Evolutionary conservation across 1,139 yeast genomes (phyloP), one percentile per base, ranked within the genome.

Genomic region (Nakaseomyces nivariensis): DNA sequence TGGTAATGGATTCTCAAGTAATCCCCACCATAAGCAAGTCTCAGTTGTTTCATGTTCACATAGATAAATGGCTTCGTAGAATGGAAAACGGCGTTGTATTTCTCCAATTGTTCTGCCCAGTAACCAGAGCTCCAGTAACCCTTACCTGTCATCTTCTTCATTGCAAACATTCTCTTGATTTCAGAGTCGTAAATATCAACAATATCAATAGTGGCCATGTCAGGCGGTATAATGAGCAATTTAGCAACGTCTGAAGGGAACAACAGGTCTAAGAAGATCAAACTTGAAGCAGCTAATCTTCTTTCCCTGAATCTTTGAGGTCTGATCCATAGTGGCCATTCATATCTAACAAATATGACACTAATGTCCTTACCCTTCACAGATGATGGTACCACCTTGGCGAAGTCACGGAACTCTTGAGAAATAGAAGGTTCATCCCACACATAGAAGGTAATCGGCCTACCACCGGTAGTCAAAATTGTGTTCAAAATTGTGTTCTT

Each of bases 91-190:
- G 72, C 68, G 1, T 69, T 67, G 31, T 78, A 76, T 36, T 77
- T 81, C 36, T 77, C 75, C 43, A 90, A 69, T 31, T 78, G 76
- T 4, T 74, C 73, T 51, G 78, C 70, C 98, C 98, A 92, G 65
- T 88, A 92, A 0, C 97, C 97, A 55, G 79, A 78, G 60, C 88
- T 84, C 98, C 98, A 92, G 69, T 92, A 92, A 51, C 95, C 72
- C 64, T 76, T 85, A 0, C 94, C 96, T 59, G 84, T 90, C 82
- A 84, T 85, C 57, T 85, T 95, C n/a, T 34, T 24, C 44, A 41
- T 41, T 6, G 44, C 44, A 41, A 41, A n/a, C 33, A 29, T 29
- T 41, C 44, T 41, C 25, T 41, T 41, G 6, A 36, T 22, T 36
- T 26, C 42, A n/a, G 25, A 27, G 13, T 50, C 51, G 13, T 51